phyloP scores from a whole-genome alignment of 805 yeast genomes.

The Zygotorulaspora danielsina region DNA sequence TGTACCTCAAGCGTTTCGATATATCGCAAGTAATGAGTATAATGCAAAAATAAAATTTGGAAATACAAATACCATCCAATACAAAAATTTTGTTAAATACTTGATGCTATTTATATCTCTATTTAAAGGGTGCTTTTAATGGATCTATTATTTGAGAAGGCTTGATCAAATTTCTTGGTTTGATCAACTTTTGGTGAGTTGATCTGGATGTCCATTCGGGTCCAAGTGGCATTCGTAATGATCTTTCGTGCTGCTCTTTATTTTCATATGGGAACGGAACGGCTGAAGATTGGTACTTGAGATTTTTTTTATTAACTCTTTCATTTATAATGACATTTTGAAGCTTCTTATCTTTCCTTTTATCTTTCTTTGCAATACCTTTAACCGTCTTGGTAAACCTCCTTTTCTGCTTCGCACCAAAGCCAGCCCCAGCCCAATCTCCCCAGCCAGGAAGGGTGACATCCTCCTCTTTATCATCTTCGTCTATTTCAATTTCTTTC shows the following conservation, averaged over 20 bases:
- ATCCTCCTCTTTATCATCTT: constrained; percentile 84
- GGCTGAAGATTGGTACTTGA: constrained; percentile 79
- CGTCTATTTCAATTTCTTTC: constrained; percentile 58
- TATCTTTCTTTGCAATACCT: constrained; percentile 68
- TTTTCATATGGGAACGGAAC: constrained; percentile 95
- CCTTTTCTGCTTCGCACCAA: constrained; percentile 46
- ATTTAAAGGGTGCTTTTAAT: constrained; percentile 76
- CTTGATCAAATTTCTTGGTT: constrained; percentile 82
- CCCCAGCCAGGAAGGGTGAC: constrained; percentile 97
- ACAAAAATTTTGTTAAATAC: neutral
- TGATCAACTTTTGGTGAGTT: constrained; percentile 80
- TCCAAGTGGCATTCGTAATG: constrained; percentile 92
- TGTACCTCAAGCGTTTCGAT: too few species aligned
- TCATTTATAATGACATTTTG: constrained; percentile 88
- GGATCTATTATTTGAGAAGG: constrained; percentile 92
- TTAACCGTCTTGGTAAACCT: constrained; percentile 65
- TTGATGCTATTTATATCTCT: constrained; percentile 6
- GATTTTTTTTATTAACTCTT: constrained; percentile 72
- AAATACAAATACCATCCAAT: too few species aligned
- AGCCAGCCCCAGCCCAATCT: constrained; percentile 81
- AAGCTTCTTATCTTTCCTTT: constrained; percentile 72
- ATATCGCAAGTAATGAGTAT: constrained; percentile 1
- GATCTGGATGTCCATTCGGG: constrained; percentile 92
- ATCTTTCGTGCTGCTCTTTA: constrained; percentile 90
- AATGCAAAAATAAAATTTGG: constrained; percentile 1